These are phyloP conservation scores for Penicillium angulare DNA, from an alignment of 495 filamentous ascomycete genomes.

Conservation along the genomic window DNA sequence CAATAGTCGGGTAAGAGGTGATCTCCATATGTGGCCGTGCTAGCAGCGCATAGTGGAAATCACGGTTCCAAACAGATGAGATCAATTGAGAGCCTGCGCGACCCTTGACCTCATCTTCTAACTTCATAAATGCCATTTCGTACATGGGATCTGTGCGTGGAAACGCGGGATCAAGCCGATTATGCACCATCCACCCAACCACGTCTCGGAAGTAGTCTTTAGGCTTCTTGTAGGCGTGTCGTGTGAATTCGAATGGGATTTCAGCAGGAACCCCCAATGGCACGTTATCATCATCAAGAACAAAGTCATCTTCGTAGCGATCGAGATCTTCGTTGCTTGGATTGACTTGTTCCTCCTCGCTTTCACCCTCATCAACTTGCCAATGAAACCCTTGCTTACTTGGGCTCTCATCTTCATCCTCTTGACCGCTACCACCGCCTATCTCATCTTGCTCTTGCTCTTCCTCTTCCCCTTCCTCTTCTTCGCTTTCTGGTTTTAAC, in stretches of 20 bases:
- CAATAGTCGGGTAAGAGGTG: conserved; percentile 30
- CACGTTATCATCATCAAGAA: conserved; percentile 63
- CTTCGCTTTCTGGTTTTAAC: conserved; percentile 38
- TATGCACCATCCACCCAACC: conserved; percentile 80
- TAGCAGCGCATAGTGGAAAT: conserved; percentile 64
- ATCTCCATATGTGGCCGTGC: conserved; percentile 57
- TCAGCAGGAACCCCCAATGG: conserved; percentile 61
- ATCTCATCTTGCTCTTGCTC: no score
- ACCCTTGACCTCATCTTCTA: conserved; percentile 69
- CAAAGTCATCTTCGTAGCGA: conserved; percentile 69
- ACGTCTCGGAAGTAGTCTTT: conserved; percentile 77
- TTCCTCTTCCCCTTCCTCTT: conserved; percentile 26
- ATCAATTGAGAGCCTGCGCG: conserved; percentile 69
- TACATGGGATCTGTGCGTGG: conserved; percentile 63
- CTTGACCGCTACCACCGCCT: conserved; percentile 10
- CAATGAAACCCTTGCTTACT: conserved; percentile 30
- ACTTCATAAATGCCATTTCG: conserved; percentile 66
- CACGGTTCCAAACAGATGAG: conserved; percentile 68
- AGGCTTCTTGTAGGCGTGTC: conserved; percentile 61
- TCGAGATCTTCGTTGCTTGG: conserved; percentile 46
- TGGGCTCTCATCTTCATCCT: conserved; percentile 6
- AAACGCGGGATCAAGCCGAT: conserved; percentile 75
- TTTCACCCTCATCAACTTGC: conserved; percentile 23
- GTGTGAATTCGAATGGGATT: conserved; percentile 72
- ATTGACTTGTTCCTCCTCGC: conserved; percentile 36